phyloP scores from a whole-genome alignment of 148 eudicot genomes.

The Rhododendron henanense region DNA sequence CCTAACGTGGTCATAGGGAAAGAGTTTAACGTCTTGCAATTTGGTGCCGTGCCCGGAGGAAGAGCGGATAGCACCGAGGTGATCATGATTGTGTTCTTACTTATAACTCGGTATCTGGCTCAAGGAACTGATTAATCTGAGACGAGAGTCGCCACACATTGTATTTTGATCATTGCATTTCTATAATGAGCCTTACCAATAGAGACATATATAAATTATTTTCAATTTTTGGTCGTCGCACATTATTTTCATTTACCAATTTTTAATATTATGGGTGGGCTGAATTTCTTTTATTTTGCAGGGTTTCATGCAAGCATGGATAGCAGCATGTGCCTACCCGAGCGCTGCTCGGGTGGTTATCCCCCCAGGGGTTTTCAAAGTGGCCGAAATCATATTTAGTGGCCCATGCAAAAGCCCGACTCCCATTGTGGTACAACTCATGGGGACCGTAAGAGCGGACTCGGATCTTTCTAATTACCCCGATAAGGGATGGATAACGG shows the following conservation, averaged over 20 bases:
- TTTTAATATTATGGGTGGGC: no score
- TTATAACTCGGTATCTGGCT: not conserved
- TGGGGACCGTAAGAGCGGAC: conserved; percentile 33
- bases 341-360: conserved; percentile 28
- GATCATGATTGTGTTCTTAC: not conserved
- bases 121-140: not conserved
- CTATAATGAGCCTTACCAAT: no score
- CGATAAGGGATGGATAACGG: conserved; percentile 28
- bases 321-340: conserved; percentile 29
- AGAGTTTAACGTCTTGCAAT: conserved; percentile 36
- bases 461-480: conserved; percentile 27
- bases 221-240: no score
- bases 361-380: conserved; percentile 29
- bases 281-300: not conserved
- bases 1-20: conserved; percentile 16
- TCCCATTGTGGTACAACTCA: conserved; percentile 23
- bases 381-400: conserved; percentile 20
- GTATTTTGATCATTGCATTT: not conserved
- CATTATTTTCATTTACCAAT: no score
- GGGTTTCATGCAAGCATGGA: conserved; percentile 39
- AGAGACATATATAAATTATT: no score
- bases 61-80: conserved; percentile 24
- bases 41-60: conserved; percentile 43
- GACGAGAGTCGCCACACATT: not conserved
- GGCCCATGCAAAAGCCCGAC: conserved; percentile 37